Evolutionary conservation across 2,329 filamentous ascomycete genomes (phyloP), one percentile per base, ranked within the genome.

Genomic region (Ambrosiella xylebori): DNA sequence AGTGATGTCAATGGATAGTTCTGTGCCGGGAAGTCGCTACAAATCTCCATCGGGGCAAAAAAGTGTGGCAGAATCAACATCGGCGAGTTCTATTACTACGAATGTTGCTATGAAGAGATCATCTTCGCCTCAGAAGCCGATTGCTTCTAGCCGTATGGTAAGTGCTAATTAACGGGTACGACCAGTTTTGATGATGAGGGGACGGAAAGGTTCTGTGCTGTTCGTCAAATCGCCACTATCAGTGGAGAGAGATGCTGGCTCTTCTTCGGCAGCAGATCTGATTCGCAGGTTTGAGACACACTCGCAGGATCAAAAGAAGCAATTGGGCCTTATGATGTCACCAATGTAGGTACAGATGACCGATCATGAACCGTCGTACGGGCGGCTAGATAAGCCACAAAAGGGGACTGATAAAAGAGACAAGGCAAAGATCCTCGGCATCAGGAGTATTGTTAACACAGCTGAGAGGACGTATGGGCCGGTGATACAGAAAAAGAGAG

Each of bases 251-350:
- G 19, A 51, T n/a, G 3, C 3, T 19, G 5, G 45, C 8, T 12
- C 45, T n/a, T 9, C 17, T n/a, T 19, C 45, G 13, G 17, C 45
- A 9, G 17, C 45, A 6, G 7, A n/a, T n/a, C 12, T 49, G 12
- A n/a, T 49, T n/a, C 1, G 17, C 3, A n/a, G 4, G 8, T 49
- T 19, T 6, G 13, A 49, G 45, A 19, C 13, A 6, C 9, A 41
- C 40, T 41, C 6, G 5, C 12, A 19, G 17, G 45, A 12, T 15
- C 52, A 52, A 12, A 52, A 54, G 27, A 50, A 49, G 7, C 49
- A 54, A 13, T 70, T 74, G 11, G 71, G 77, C 27, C 75, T 84
- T 0, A 83, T 84, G 0, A 79, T 74, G 2, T 78, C 81, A 3
- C 71, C 88, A 17, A 82, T 88, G 2, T 11, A n/a, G 7, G 45